Percentiles rank a stretch among this genome's conserved stretches.
phyloP scores from a whole-genome alignment of 2,329 filamentous ascomycete species.

The Apiospora malaysiana region DNA sequence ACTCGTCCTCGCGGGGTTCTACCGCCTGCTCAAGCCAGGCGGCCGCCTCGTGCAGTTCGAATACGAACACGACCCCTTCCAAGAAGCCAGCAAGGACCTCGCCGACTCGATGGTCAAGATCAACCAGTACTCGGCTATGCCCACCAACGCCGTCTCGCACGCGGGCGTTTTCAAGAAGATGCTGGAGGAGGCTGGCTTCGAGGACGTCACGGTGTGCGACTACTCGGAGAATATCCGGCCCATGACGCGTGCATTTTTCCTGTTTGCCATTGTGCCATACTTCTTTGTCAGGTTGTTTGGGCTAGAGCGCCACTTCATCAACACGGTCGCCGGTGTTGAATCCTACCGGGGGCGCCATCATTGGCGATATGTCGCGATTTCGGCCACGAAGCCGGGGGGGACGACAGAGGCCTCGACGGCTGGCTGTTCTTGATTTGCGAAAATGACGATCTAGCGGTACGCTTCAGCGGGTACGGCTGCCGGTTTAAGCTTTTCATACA shows the following conservation, averaged over 20 bases:
- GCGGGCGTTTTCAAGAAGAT: constrained; percentile 47
- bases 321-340: constrained; percentile 51
- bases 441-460: neutral
- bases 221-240: constrained; percentile 53
- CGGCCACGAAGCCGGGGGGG: constrained; percentile 43
- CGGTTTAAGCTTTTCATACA: neutral
- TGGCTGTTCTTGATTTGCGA: neutral
- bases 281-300: constrained; percentile 49
- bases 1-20: constrained; percentile 51
- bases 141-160: constrained; percentile 46
- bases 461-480: neutral
- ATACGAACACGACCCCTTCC: constrained; percentile 48
- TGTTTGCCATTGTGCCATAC: constrained; percentile 53
- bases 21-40: constrained; percentile 53
- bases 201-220: constrained; percentile 50
- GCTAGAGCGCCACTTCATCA: constrained; percentile 53
- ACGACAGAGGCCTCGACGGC: constrained; percentile 28
- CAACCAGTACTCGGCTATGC: constrained; percentile 53
- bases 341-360: constrained; percentile 40
- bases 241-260: constrained; percentile 54
- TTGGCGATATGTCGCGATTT: constrained; percentile 44
- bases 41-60: constrained; percentile 53
- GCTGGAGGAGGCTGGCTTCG: constrained; percentile 51
- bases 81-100: constrained; percentile 37
- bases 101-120: constrained; percentile 41